These are phyloP conservation scores for Salix purpurea DNA, from an alignment of 345 rosid species.

Conservation along the genomic window DNA sequence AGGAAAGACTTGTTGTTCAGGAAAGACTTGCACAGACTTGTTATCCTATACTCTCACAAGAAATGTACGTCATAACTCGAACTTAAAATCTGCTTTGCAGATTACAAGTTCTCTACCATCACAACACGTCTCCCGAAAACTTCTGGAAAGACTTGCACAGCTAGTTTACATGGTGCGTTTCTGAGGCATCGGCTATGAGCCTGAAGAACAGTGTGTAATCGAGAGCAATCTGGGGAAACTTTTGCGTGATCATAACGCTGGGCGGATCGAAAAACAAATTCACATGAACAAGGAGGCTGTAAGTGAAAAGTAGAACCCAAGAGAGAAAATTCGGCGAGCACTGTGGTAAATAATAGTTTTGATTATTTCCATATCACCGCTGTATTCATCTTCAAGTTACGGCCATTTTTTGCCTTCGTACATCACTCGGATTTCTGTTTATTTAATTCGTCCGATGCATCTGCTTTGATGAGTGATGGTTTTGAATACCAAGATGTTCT, in stretches of 20 bases:
- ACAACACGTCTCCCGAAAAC: fast-evolving
- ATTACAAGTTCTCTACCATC: too few species aligned
- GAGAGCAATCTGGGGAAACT: background rate
- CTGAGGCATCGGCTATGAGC: background rate
- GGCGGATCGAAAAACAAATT: background rate
- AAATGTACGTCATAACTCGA: too few species aligned
- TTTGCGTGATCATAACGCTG: background rate
- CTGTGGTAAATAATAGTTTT: background rate
- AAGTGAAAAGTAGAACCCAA: conserved; percentile 25
- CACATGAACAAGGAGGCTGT: conserved; percentile 23
- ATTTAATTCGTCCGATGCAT: background rate
- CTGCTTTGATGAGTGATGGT: background rate
- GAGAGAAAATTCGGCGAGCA: conserved; percentile 3
- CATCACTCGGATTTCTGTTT: too few species aligned
- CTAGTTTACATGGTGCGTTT: background rate
- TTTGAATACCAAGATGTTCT: background rate
- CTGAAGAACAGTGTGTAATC: background rate
- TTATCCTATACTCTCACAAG: too few species aligned
- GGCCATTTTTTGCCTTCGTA: too few species aligned
- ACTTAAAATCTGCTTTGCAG: too few species aligned
- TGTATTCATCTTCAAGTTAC: background rate
- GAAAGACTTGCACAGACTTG: too few species aligned
- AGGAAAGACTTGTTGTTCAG: too few species aligned
- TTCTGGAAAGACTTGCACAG: background rate
- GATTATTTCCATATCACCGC: too few species aligned